These are phyloP conservation scores for Kazachstania viticola DNA, from an alignment of 805 yeast genomes.

Conservation along the genomic window DNA sequence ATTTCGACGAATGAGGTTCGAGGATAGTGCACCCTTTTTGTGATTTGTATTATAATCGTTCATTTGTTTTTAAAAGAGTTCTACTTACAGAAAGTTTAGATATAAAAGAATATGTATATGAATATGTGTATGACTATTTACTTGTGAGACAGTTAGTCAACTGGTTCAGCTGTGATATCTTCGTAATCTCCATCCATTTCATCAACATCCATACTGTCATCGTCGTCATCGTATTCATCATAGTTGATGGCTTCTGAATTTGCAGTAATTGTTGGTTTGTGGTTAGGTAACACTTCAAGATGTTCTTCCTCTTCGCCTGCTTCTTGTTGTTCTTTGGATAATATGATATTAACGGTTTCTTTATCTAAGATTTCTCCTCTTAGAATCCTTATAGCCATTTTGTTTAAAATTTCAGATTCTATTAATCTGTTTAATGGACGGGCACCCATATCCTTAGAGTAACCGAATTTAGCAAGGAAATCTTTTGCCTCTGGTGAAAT, in stretches of 20 bases:
- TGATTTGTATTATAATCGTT: too few species aligned
- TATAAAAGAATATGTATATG: too few species aligned
- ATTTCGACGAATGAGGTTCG: too few species aligned
- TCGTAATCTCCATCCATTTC: constrained; percentile 5
- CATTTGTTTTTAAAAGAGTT: too few species aligned
- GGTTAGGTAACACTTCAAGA: constrained; percentile 76
- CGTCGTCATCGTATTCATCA: constrained; percentile 32
- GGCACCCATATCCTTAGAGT: constrained; percentile 90
- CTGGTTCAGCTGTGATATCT: too few species aligned
- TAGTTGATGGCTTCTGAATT: constrained; percentile 45
- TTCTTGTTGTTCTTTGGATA: constrained; percentile 23
- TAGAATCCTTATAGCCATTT: constrained; percentile 76
- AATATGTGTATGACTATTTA: too few species aligned
- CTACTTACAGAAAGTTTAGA: too few species aligned
- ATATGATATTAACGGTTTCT: constrained; percentile 63
- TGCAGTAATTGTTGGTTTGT: constrained; percentile 38
- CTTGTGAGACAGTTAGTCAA: too few species aligned
- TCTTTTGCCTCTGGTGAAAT: constrained; percentile 70
- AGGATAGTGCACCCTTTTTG: too few species aligned
- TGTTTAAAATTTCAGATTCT: constrained; percentile 78
- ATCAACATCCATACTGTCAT: constrained; percentile 13
- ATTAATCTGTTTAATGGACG: constrained; percentile 90
- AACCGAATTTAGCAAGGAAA: constrained; percentile 76
- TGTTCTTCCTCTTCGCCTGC: constrained; percentile 37
- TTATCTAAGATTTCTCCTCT: constrained; percentile 82